phyloP scores from a whole-genome alignment of 371 early-diverging fungal genomes.

The Massospora cicadina region DNA sequence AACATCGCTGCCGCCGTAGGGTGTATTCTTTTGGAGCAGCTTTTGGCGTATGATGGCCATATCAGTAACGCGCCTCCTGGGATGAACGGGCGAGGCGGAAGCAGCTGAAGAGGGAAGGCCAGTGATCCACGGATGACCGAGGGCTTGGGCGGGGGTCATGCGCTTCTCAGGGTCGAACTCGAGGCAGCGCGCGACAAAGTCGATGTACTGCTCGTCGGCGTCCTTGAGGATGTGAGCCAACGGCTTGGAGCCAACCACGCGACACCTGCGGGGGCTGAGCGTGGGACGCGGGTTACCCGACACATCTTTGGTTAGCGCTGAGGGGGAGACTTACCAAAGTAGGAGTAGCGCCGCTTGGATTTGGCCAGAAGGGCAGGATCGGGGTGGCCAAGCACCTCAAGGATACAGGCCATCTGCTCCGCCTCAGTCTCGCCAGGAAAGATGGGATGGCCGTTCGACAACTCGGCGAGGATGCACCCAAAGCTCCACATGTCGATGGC shows the following conservation, averaged over 20 bases:
- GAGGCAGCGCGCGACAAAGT: slow-evolving; percentile 68
- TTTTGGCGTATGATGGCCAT: neutral
- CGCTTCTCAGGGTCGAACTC: slow-evolving; percentile 83
- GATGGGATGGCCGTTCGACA: slow-evolving; percentile 78
- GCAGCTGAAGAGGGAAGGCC: slow-evolving; percentile 12
- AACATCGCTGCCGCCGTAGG: neutral
- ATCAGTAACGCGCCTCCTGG: neutral
- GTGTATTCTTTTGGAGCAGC: too few relatives aligned
- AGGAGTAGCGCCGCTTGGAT: slow-evolving; percentile 60
- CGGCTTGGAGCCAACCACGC: slow-evolving; percentile 58
- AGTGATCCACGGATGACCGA: slow-evolving; percentile 58
- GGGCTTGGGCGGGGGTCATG: slow-evolving; percentile 70
- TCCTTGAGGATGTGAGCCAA: slow-evolving; percentile 49
- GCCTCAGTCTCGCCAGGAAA: slow-evolving; percentile 95
- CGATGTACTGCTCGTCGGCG: slow-evolving; percentile 51
- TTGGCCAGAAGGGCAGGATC: slow-evolving; percentile 48
- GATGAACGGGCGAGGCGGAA: neutral
- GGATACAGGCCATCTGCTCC: slow-evolving; percentile 83
- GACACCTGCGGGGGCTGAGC: slow-evolving; percentile 71
- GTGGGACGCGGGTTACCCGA: slow-evolving; percentile 46
- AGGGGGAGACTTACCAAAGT: slow-evolving; percentile 42
- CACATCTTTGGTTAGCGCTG: slow-evolving; percentile 25
- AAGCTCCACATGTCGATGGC: slow-evolving; percentile 99
- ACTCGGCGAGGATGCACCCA: slow-evolving; percentile 96
- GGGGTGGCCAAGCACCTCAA: slow-evolving; percentile 81